These are phyloP conservation scores for Penicillium canariense DNA, from an alignment of 495 filamentous ascomycete species.

Conservation along the genomic window DNA sequence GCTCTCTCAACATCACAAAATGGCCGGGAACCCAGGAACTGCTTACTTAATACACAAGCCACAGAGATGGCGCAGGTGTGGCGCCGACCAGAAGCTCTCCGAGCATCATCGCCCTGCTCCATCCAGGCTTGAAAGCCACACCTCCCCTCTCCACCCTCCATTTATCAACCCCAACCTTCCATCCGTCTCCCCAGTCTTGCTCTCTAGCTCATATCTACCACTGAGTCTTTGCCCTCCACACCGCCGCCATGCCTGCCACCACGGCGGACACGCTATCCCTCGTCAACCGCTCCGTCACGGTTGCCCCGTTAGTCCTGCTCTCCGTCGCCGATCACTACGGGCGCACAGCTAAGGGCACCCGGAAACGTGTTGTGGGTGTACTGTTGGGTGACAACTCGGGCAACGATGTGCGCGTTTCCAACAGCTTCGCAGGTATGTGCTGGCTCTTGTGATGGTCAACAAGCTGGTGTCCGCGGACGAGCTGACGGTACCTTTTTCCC, in stretches of 20 bases:
- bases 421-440: conserved; percentile 90
- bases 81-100: conserved; percentile 24
- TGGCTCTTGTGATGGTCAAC: conserved; percentile 10
- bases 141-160: neutral
- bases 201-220: neutral
- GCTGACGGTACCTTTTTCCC: conserved; percentile 10
- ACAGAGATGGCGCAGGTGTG: conserved; percentile 22
- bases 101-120: conserved; percentile 27
- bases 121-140: conserved; percentile 12
- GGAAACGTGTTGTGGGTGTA: conserved; percentile 94
- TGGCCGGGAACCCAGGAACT: neutral
- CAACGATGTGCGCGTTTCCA: conserved; percentile 92
- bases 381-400: conserved; percentile 93
- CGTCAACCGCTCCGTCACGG: conserved; percentile 89
- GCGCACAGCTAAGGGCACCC: conserved; percentile 81
- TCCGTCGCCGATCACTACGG: conserved; percentile 99
- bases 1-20: neutral
- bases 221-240: conserved; percentile 10
- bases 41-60: conserved; percentile 22
- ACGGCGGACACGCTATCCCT: conserved; percentile 92
- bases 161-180: neutral
- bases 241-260: conserved; percentile 78
- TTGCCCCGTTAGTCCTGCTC: conserved; percentile 95
- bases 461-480: conserved; percentile 4
- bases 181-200: neutral